Conservation (phyloP, 2,329 filamentous ascomycete genomes). For the Fulvia fulva region DNA sequence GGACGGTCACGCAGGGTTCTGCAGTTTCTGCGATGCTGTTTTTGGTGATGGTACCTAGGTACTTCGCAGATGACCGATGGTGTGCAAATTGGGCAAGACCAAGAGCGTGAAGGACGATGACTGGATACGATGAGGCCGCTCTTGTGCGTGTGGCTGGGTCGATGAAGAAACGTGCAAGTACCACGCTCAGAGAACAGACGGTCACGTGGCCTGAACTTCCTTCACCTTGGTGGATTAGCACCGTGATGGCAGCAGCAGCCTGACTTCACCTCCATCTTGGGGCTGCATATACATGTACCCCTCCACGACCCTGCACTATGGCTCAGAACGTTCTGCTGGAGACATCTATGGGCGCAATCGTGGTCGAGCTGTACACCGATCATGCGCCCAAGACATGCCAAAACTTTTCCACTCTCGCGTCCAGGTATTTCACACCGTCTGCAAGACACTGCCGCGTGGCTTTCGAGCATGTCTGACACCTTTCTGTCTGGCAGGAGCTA, state of each 20-base stretch:
- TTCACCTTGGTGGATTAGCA: neutral
- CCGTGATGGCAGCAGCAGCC: neutral
- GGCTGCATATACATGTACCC: neutral
- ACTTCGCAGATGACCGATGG: neutral
- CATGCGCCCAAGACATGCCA: conserved; percentile 67
- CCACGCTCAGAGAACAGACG: neutral
- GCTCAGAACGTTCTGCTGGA: conserved; percentile 75
- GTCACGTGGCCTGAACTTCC: neutral
- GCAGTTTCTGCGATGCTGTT: no score
- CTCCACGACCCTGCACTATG: conserved; percentile 47
- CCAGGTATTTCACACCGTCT: no score
- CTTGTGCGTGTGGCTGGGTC: no score
- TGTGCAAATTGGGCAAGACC: neutral
- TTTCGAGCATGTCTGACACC: no score
- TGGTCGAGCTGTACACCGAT: conserved; percentile 80
- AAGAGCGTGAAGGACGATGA: neutral
- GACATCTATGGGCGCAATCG: conserved; percentile 81
- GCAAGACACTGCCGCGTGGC: no score
- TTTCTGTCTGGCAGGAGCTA: conserved; percentile 74
- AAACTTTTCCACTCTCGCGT: conserved; percentile 80
- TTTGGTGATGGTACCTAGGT: no score
- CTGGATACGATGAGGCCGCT: no score
- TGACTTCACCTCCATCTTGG: neutral
- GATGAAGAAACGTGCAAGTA: neutral
- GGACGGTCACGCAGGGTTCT: no score